A percentile compares a stretch with the other conserved stretches of the same genome.
Evolutionary conservation across 1,139 yeast genomes (phyloP).

Genomic region (Geotrichum carabidarum): DNA sequence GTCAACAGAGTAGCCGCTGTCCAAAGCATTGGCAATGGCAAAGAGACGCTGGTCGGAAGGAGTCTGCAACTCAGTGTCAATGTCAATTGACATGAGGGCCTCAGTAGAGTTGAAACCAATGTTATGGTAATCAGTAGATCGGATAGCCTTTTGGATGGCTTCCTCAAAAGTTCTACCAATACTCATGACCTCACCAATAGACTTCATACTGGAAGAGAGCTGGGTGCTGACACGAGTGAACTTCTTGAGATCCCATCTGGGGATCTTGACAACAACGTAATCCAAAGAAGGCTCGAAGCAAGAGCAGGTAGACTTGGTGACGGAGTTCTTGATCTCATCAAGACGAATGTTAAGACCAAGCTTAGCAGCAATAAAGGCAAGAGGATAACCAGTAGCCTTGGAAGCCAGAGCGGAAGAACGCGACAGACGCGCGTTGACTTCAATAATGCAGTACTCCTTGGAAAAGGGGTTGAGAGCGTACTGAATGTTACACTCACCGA

Average conservation of each 20-base stretch:
- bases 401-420: constrained; percentile 97
- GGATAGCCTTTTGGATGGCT: constrained; percentile 94
- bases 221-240: constrained; percentile 92
- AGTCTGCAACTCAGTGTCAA: constrained; percentile 84
- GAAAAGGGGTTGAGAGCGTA: constrained; percentile 88
- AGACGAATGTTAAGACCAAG: constrained; percentile 88
- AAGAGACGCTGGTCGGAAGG: constrained; percentile 96
- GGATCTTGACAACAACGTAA: constrained; percentile 94
- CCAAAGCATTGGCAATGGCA: constrained; percentile 90
- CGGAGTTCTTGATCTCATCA: constrained; percentile 90
- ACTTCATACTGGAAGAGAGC: constrained; percentile 94
- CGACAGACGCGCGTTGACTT: constrained; percentile 94
- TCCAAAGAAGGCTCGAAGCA: constrained; percentile 96
- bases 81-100: constrained; percentile 81
- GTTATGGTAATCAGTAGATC: constrained; percentile 92
- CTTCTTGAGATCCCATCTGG: constrained; percentile 96
- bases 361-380: constrained; percentile 98
- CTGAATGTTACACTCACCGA: constrained; percentile 98
- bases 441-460: constrained; percentile 92
- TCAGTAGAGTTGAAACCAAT: constrained; percentile 88
- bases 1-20: constrained; percentile 83
- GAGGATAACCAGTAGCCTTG: constrained; percentile 97
- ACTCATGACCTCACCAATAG: constrained; percentile 99
- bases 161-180: constrained; percentile 97
- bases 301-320: constrained; percentile 92